A percentile compares a stretch with the other conserved stretches of the same genome.
phyloP scores from a whole-genome alignment of 129 eudicot genomes.

The carrot (Daucus carota) region DH1_v3.0 NC_030381.2:43192501-43193000 shows the following conservation, averaged over 20 bases:
- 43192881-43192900: neutral
- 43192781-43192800: constrained; percentile 62
- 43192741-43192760: constrained; percentile 71
- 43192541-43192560: neutral
- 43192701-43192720: constrained; percentile 29
- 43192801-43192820: constrained; percentile 76
- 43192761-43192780: constrained; percentile 78
- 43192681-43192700: neutral
- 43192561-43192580: neutral
- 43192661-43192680: neutral
- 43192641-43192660: neutral
- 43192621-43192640: neutral
- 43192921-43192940: neutral
- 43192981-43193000: constrained; percentile 92
- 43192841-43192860: constrained; percentile 91
- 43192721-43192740: constrained; percentile 96
- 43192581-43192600: neutral
- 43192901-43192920: neutral
- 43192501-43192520: neutral
- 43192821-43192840: constrained; percentile 79
- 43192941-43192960: neutral
- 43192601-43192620: neutral
- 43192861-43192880: constrained; percentile 78
- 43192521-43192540: neutral
- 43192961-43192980: constrained; percentile 21